phyloP scores from a whole-genome alignment of 495 filamentous ascomycete genomes.

The Talaromyces thailandensis region DNA sequence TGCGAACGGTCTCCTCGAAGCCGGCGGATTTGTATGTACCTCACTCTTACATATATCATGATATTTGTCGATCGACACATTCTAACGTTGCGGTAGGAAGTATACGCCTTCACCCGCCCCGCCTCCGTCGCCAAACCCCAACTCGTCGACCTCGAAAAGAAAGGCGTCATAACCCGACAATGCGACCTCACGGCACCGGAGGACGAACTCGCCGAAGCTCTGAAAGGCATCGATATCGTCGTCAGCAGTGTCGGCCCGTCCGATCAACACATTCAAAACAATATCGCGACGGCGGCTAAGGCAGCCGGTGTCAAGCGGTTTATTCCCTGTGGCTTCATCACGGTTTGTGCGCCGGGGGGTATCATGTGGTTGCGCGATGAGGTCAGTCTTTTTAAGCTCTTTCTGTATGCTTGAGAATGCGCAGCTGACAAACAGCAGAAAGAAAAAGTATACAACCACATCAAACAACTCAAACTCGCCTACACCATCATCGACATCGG shows the following conservation, averaged over 20 bases:
- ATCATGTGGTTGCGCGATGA: constrained; percentile 39
- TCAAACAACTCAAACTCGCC: constrained; percentile 41
- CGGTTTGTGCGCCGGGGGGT: constrained; percentile 36
- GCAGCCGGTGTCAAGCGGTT: constrained; percentile 48
- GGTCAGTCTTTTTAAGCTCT: no score
- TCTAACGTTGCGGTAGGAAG: constrained; percentile 24
- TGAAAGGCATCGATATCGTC: constrained; percentile 43
- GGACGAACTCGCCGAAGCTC: constrained; percentile 35
- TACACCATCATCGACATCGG: constrained; percentile 57
- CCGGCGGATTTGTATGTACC: constrained; percentile 31
- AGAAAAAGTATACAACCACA: constrained; percentile 45
- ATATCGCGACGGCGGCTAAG: constrained; percentile 46
- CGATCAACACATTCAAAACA: constrained; percentile 40
- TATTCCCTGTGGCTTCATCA: constrained; percentile 47
- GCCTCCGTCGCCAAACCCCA: constrained; percentile 39
- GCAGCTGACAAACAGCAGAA: constrained; percentile 23
- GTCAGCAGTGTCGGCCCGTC: constrained; percentile 42
- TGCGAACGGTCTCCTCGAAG: constrained; percentile 32
- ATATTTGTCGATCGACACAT: background rate
- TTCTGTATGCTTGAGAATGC: background rate
- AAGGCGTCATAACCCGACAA: constrained; percentile 38
- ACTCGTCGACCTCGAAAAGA: constrained; percentile 28
- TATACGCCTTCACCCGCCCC: constrained; percentile 40
- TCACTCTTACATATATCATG: background rate
- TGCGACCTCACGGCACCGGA: constrained; percentile 36